These are phyloP conservation scores for Tolypocladium pustulatum DNA, from an alignment of 2,329 filamentous ascomycete species.

Conservation along the genomic window DNA sequence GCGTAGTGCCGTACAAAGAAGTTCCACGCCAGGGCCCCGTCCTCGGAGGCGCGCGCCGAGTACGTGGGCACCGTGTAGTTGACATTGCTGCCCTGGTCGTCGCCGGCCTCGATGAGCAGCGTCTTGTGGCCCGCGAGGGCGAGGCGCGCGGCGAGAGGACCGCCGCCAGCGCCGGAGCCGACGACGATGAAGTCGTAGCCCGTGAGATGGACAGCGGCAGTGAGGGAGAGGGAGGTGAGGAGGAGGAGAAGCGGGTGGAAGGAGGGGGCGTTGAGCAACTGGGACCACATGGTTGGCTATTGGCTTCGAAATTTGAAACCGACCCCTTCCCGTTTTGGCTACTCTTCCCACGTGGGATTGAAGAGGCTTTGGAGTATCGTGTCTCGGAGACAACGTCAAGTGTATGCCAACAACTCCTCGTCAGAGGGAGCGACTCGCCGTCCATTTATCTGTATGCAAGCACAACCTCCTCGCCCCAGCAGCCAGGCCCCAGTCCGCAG, in stretches of 20 bases:
- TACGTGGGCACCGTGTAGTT: conserved; percentile 44
- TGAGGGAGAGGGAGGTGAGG: conserved; percentile 15
- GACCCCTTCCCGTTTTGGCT: neutral
- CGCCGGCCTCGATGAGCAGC: conserved; percentile 51
- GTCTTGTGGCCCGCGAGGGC: conserved; percentile 48
- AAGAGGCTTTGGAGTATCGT: neutral
- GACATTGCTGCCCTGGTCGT: conserved; percentile 38
- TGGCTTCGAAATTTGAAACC: neutral
- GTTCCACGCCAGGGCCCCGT: conserved; percentile 47
- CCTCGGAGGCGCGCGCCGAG: conserved; percentile 33
- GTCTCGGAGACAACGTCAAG: neutral
- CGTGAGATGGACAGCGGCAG: neutral
- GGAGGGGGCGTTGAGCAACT: neutral
- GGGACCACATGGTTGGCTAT: neutral
- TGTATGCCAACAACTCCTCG: too few species aligned
- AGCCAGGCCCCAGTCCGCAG: neutral
- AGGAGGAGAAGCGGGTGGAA: neutral
- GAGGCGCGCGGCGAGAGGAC: conserved; percentile 46
- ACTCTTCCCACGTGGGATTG: neutral
- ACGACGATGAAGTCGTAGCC: conserved; percentile 49
- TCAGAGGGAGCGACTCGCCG: neutral
- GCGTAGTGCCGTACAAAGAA: conserved; percentile 54
- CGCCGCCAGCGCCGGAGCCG: conserved; percentile 50
- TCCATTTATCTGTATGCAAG: neutral
- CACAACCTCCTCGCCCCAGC: neutral